Evolutionary conservation across 352 stramenopile species (phyloP).

Genomic region (Albugo laibachii): DNA sequence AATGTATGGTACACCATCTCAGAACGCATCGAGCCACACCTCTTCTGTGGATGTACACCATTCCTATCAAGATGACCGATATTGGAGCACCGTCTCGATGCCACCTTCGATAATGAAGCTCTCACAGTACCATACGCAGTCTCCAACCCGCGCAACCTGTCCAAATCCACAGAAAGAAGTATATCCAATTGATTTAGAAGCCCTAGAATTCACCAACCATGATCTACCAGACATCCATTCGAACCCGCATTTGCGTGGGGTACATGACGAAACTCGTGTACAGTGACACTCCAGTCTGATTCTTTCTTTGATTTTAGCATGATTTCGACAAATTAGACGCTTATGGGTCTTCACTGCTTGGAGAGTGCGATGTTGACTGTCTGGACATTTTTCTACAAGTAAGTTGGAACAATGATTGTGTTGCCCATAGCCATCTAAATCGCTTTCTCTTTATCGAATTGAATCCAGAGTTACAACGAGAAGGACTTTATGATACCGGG

Average conservation of each 20-base stretch:
- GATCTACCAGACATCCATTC: constrained; percentile 50
- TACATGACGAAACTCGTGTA: constrained; percentile 45
- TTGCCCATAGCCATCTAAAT: too few relatives aligned
- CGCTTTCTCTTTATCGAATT: too few relatives aligned
- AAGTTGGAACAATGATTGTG: too few relatives aligned
- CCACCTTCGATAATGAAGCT: too few relatives aligned
- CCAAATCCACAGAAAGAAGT: neutral
- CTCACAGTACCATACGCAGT: neutral
- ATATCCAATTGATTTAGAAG: too few relatives aligned
- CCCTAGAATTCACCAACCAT: constrained; percentile 47
- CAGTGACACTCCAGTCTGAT: constrained; percentile 8
- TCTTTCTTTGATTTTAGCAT: constrained; percentile 18
- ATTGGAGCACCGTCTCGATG: too few relatives aligned
- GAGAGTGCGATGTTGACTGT: constrained; percentile 70
- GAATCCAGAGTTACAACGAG: too few relatives aligned
- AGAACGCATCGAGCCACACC: too few relatives aligned
- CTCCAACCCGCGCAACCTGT: neutral
- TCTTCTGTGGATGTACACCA: too few relatives aligned
- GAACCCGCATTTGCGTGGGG: constrained; percentile 43
- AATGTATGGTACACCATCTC: too few relatives aligned
- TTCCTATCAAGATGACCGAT: too few relatives aligned
- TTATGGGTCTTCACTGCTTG: constrained; percentile 61
- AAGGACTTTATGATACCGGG: too few relatives aligned
- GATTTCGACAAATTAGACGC: constrained; percentile 77
- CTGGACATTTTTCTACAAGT: constrained; percentile 63